These are phyloP conservation scores for Melanopsichium pennsylvanicum DNA, from an alignment of 1,284 basidiomycete species.

Conservation along the genomic window DNA sequence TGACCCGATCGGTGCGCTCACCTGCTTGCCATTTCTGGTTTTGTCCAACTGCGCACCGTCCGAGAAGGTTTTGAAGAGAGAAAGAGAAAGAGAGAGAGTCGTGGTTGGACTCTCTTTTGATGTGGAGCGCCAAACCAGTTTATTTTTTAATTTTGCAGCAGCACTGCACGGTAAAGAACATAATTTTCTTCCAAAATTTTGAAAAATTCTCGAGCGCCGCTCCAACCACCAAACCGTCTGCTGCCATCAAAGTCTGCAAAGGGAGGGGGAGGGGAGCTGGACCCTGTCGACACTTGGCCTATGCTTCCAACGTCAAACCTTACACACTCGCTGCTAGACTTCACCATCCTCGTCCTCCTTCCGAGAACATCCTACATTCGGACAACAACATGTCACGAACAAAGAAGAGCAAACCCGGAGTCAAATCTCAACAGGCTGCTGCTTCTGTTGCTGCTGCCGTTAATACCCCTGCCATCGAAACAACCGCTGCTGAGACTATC, in stretches of 20 bases:
- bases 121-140: too few species aligned
- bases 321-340: too few species aligned
- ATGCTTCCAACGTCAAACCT: too few species aligned
- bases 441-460: background rate
- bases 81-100: slow-evolving; percentile 3
- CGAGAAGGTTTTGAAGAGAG: slow-evolving; percentile 9
- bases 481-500: background rate
- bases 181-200: slow-evolving; percentile 31
- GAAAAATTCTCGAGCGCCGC: too few species aligned
- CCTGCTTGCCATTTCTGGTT: background rate
- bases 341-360: background rate
- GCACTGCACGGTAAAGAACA: background rate
- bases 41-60: background rate
- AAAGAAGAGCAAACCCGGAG: slow-evolving; percentile 30
- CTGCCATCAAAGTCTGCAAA: too few species aligned
- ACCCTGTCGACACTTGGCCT: slow-evolving; percentile 4
- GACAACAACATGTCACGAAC: slow-evolving; percentile 23
- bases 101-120: too few species aligned
- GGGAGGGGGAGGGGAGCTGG: background rate
- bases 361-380: too few species aligned
- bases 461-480: background rate
- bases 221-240: too few species aligned
- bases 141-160: too few species aligned
- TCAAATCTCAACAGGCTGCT: background rate
- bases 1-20: slow-evolving; percentile 18